Evolutionary conservation across 495 filamentous ascomycete genomes (phyloP), one percentile per base, ranked within the genome.

Genomic region (Penicillium salamii): DNA sequence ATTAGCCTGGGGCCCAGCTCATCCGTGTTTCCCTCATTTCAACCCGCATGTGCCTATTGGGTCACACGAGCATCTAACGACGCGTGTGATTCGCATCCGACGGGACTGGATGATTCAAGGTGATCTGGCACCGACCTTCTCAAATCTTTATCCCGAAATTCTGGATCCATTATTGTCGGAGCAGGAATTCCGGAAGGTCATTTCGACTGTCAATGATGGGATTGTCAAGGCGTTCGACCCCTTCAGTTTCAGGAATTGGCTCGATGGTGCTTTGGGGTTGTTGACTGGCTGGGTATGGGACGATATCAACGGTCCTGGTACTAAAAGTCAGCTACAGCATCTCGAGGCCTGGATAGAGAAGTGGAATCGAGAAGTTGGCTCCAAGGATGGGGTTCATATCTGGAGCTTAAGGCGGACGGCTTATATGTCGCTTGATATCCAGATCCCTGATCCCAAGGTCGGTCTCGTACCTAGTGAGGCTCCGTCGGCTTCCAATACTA

Each of bases 71-170:
- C 87, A 85, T 57, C 66, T 76, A 35, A 82, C 72, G 6, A 99
- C 93, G 13, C 84, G 91, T 50, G 85, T 99, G 43, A 97, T 99
- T 62, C 86, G 93, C 1, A 86, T 99, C 42, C 78, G 81, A 19
- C 78, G 93, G 19, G 93, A 97, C 65, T 99, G 90, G 88, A 85
- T 97, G 77, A 63, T 88, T 17, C 78, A 80, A 34, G 95, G 91
- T 5, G 93, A 99, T 64, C 72, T 96, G n/a, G 90, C 91, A 7
- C 93, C 93, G 14, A 87, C 88, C 0, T 97, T 91, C 59, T 91
- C 88, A 6, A 96, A 96, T 53, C 78, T 96, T 1, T 99, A 97
- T 55, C 93, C 93, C 0, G 93, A 97, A 55, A 95, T 97, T 46
- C 72, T 99, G 11, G 90, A 95, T 51, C 90, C 91, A 2, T 80